Evolutionary conservation across 768 basidiomycete species (phyloP).

Genomic region (Boletus rubescentipes): DNA sequence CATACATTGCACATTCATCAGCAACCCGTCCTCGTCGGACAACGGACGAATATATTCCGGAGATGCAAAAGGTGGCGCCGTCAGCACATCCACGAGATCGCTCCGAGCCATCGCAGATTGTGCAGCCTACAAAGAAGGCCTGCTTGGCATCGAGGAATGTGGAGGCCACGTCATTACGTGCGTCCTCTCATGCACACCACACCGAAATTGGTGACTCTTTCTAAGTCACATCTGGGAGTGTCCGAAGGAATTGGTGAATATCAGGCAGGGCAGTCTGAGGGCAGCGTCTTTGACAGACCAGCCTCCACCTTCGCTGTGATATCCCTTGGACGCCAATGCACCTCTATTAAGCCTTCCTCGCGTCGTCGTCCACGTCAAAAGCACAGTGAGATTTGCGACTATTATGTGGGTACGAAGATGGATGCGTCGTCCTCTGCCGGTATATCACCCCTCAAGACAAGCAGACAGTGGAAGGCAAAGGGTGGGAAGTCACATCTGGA

Average conservation of each 20-base stretch:
- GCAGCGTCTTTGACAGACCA: conserved; percentile 54
- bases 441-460: conserved; percentile 40
- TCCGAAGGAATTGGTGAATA: conserved; percentile 45
- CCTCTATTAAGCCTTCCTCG: conserved; percentile 43
- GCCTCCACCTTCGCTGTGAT: conserved; percentile 50
- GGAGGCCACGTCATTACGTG: conserved; percentile 71
- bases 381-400: conserved; percentile 50
- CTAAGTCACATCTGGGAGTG: conserved; percentile 66
- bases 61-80: conserved; percentile 73
- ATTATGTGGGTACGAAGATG: conserved; percentile 82
- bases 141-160: conserved; percentile 82
- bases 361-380: conserved; percentile 34
- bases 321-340: conserved; percentile 80
- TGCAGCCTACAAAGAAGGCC: conserved; percentile 74
- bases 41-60: conserved; percentile 86
- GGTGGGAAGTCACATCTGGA: conserved; percentile 80
- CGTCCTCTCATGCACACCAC: background rate
- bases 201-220: background rate
- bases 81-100: conserved; percentile 71
- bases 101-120: conserved; percentile 77
- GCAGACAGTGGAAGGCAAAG: conserved; percentile 60
- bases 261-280: conserved; percentile 52
- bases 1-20: conserved; percentile 77
- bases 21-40: conserved; percentile 63
- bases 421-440: conserved; percentile 70